Base-by-base conservation (phyloP, 1,284 basidiomycete genomes). In the Coniophora puteana region DNA sequence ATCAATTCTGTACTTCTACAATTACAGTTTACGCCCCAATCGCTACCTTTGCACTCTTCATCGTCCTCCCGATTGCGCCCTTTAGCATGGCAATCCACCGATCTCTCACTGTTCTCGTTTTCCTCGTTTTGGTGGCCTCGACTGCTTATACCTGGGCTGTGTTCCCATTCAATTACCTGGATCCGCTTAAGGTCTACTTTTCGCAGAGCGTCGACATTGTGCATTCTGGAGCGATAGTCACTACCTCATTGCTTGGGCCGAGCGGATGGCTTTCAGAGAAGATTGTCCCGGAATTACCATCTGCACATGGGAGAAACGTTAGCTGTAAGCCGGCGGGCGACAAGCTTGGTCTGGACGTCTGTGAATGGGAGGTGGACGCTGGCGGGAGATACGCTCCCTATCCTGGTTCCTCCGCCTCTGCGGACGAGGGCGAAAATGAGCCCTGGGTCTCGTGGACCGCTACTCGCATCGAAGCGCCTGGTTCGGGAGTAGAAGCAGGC, bases 131-230 rank as follows among this genome's bases (percentile, higher is more conserved):
- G 41, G 43, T 75, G 2, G 44, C 68, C 4, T 62, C 69, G 3
- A 70, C 74, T 0, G 47, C 66, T 6, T 75, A 72, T 40, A 61
- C 69, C 22, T 71, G 72, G 59, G 49, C 71, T 2, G 59, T 61
- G 12, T 81, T 79, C 61, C 86, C 86, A 0, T 89, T 89, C 63
- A 74, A 74, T 11, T 58, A 66, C 22, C 58, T 71, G 18, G 59
- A 69, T 3, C 83, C 84, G 0, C 62, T 88, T 50, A 88, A 86
- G 48, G 61, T 87, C 0, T 84, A 69, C 58, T 89, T 86, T 67
- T 68, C 71, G 37, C 84, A 88, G 53, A 65, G 54, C 1, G 66
- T 85, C 14, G 59, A 72, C 38, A 59, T 87, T 27, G 54, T 54
- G 31, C 42, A 53, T 17, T 40, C 44, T 3, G 55, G 49, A 16